A percentile compares a stretch with the other conserved stretches of the same genome.
Conservation (phyloP, 2,329 filamentous ascomycete genomes). For the Botrytis byssoidea region DNA sequence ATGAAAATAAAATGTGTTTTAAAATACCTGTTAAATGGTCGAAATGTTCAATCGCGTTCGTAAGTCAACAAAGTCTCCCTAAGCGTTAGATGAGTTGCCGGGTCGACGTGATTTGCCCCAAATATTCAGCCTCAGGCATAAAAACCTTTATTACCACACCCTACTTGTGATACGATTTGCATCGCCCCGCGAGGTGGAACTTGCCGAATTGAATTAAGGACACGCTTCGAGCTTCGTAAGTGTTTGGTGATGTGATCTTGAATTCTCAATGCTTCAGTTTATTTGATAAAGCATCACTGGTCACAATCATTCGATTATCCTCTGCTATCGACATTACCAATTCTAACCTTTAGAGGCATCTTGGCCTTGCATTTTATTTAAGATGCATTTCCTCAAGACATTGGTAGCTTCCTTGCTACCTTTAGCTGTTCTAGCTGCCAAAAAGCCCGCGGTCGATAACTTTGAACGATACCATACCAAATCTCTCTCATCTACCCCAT, state of each 20-base stretch:
- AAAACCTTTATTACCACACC: neutral
- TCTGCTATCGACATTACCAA: neutral
- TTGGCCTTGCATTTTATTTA: constrained; percentile 37
- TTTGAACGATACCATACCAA: constrained; percentile 72
- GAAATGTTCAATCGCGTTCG: constrained; percentile 2
- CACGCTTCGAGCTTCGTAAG: constrained; percentile 22
- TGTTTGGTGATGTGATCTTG: constrained; percentile 8
- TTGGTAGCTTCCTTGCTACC: constrained; percentile 63
- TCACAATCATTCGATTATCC: neutral
- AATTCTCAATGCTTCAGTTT: constrained; percentile 13
- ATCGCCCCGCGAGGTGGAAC: constrained; percentile 16
- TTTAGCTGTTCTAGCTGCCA: constrained; percentile 57
- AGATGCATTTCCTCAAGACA: constrained; percentile 67
- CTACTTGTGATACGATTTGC: neutral
- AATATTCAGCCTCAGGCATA: neutral
- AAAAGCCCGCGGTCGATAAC: constrained; percentile 61
- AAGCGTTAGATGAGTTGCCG: constrained; percentile 5
- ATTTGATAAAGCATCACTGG: neutral
- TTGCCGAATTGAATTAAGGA: constrained; percentile 22
- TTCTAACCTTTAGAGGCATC: constrained; percentile 9
- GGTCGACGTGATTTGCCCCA: neutral
- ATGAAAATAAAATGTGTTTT: constrained; percentile 10
- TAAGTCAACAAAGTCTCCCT: constrained; percentile 16
- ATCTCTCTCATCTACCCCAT: constrained; percentile 60
- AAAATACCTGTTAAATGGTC: neutral